Evolutionary conservation across 139 green algal species (phyloP), one percentile per base, ranked within the genome.

Genomic region (Zygnema circumcarinatum): DNA sequence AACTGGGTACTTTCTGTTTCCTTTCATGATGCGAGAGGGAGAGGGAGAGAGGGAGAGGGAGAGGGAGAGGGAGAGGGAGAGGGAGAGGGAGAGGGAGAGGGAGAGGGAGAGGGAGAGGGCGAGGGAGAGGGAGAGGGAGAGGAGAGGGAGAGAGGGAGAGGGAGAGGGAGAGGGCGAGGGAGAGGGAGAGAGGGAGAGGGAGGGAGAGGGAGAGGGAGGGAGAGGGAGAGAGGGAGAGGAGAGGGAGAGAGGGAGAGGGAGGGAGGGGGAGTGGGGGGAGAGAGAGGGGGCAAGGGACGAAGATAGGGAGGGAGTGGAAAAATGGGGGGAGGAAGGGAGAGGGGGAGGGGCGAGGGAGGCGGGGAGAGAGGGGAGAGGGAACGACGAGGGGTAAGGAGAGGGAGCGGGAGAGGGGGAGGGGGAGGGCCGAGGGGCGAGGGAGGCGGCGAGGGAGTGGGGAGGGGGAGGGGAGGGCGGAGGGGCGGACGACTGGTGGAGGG

Each of bases 91-190:
- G 35, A 39, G 35, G 39, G 16, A 47, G 39, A 11, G 16, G 11
- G 69, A 11, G 69, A 47, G 47, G 76, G 47, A 76, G 76, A 84
- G 76, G 69, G 76, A 76, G 47, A 76, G 47, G 76, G 76, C 7
- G 76, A 84, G 76, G 76, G 76, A 16, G 16, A 76, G 76, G 47
- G 76, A 41, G 76, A 81, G 47, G 11, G 47, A 52, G 76, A 81
- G 76, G 69, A 52, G 76, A 41, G 35, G 47, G 76, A 52, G 47
- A 52, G 47, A 16, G 76, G 75, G 76, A 84, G 76, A 16, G 47
- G 11, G 47, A 76, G 76, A 81, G 76, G 75, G 35, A 41, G 47
- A 16, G 47, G 54, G 76, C 3, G 76, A 81, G 40, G 11, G 47
- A 52, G 76, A 81, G 76, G 11, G 47, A 76, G 47, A 11, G 76